phyloP scores from a whole-genome alignment of 2,329 filamentous ascomycete genomes.

The Mariannaea elegans region DNA sequence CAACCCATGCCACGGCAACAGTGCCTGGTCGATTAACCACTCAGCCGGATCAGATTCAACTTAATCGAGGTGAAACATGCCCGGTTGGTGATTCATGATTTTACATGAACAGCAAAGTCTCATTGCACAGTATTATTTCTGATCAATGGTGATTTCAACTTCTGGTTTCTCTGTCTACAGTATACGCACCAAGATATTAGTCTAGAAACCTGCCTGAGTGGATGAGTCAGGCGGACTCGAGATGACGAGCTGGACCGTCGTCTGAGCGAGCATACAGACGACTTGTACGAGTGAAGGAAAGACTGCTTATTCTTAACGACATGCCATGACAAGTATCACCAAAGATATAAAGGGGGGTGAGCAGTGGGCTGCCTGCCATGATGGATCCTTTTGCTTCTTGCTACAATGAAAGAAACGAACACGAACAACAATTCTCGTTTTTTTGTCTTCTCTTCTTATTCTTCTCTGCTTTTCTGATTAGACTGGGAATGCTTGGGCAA shows the following conservation, averaged over 20 bases:
- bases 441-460: neutral
- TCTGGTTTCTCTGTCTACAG: neutral
- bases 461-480: conserved; percentile 27
- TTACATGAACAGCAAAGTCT: neutral
- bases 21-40: neutral
- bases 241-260: conserved; percentile 7
- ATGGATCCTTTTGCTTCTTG: conserved; percentile 6
- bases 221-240: neutral
- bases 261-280: conserved; percentile 5
- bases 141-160: neutral
- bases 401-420: neutral
- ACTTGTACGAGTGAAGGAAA: conserved; percentile 27
- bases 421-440: neutral
- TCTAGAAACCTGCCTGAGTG: too few species aligned
- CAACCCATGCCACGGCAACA: neutral
- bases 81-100: conserved; percentile 5
- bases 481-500: conserved; percentile 33
- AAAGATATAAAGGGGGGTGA: conserved; percentile 22
- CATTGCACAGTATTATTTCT: neutral
- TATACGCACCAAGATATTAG: too few species aligned
- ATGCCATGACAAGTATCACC: conserved; percentile 29
- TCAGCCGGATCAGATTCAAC: conserved; percentile 4
- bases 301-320: conserved; percentile 9
- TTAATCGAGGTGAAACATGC: conserved; percentile 19
- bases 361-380: conserved; percentile 33